A percentile compares a stretch with the other conserved stretches of the same genome.
These are phyloP conservation scores for Boechera stricta DNA, from an alignment of 345 rosid genomes.

Conservation along the genomic window DNA sequence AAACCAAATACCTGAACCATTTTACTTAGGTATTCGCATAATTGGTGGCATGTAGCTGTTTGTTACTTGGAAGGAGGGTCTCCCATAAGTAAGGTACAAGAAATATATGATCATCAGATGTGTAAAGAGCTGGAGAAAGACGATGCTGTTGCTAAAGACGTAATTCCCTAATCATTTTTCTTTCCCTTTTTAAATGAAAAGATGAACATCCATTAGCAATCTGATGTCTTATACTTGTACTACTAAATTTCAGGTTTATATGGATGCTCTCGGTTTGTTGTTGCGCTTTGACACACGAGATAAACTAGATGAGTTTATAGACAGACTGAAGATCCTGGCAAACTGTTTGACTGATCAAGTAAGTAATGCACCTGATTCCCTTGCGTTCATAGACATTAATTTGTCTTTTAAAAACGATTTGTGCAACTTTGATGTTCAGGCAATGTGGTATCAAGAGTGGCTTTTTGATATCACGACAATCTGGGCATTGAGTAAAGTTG, in stretches of 20 bases:
- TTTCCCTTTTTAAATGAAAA: neutral
- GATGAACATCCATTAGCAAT: neutral
- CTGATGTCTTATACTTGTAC: neutral
- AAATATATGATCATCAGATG: constrained; percentile 68
- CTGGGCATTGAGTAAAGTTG: constrained; percentile 73
- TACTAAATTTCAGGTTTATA: constrained; percentile 55
- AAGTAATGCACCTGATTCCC: constrained; percentile 31
- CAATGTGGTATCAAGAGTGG: constrained; percentile 74
- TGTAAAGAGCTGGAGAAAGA: constrained; percentile 71
- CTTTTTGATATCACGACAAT: constrained; percentile 70
- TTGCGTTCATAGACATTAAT: neutral
- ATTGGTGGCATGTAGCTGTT: constrained; percentile 95
- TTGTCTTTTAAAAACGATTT: neutral
- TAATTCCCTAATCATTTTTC: constrained; percentile 24
- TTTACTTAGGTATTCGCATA: constrained; percentile 70
- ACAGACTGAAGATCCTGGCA: constrained; percentile 58
- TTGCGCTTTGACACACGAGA: constrained; percentile 64
- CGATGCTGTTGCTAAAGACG: constrained; percentile 63
- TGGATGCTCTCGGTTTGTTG: constrained; percentile 76
- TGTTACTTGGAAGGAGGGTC: constrained; percentile 89
- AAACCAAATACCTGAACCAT: neutral
- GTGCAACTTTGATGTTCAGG: constrained; percentile 45
- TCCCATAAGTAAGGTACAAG: constrained; percentile 55
- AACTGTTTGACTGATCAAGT: constrained; percentile 58
- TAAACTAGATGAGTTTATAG: constrained; percentile 49